Base-by-base conservation (phyloP, 805 yeast species). In the Candida khao-thaluensis region DNA sequence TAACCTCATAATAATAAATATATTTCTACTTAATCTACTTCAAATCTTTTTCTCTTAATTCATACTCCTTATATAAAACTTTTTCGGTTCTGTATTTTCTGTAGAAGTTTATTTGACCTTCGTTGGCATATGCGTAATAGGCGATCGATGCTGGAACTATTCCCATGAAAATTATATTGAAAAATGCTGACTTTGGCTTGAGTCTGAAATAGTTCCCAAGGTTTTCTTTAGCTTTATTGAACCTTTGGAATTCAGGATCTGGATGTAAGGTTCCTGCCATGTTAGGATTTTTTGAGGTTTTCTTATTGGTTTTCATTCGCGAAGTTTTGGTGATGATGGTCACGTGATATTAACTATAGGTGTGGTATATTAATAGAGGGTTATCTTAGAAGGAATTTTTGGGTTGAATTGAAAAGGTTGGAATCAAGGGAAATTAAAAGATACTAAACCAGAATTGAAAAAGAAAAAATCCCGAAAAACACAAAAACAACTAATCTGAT, bases 201-300 rank as follows among this genome's bases (percentile, higher is more conserved):
- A 69, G 66, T 35, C 74, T 60, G 54, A 69, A 69, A 53, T 59
- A 62, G 51, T 60, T 62, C 21, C 74, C 73, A 26, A 56, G 49
- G 45, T 56, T 62, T 47, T 69, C 74, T 47, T 63, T 68, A 37
- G 71, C 71, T 22, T 55, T 46, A 48, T 69, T 69, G 56, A 69
- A 69, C 45, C 60, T 58, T 50, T 66, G 68, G 30, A 66, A 59
- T 35, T 57, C 71, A 30, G 60, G 63, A 49, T 69, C 74, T 43
- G 70, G 71, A 54, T 51, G 61, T 45, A 69, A 64, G 30, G 74
- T 69, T 44, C 57, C 64, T 35, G 73, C 74, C 74, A 69, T 69
- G 12, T 24, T 7, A 29, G 17, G 9, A 7, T 30, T 26, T 26
- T 26, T 29, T 14, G 15, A n/a, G 12, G 6, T 29, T 29, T 17